Percentiles rank a stretch among this genome's conserved stretches.
Evolutionary conservation across 768 basidiomycete species (phyloP).

Genomic region (Phylloporus rhodoxanthus): DNA sequence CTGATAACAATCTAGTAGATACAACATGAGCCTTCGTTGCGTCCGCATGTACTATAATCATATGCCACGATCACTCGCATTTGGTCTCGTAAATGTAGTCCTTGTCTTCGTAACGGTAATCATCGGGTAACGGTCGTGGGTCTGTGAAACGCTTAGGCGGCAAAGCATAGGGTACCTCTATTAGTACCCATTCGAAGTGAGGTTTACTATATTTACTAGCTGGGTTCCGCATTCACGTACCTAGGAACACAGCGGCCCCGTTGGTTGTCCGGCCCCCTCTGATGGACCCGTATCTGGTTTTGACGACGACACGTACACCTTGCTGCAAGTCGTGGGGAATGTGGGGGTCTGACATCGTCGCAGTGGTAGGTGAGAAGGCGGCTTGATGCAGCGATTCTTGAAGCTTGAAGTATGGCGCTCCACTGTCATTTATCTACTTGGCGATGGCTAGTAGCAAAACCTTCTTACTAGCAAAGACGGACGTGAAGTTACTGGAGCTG

Average conservation of each 20-base stretch:
- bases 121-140: constrained; percentile 48
- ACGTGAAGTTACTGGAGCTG: too few relatives aligned
- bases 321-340: constrained; percentile 53
- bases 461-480: too few relatives aligned
- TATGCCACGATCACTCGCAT: constrained; percentile 34
- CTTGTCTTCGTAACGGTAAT: constrained; percentile 51
- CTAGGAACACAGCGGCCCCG: constrained; percentile 59
- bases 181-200: neutral
- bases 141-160: constrained; percentile 62
- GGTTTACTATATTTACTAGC: neutral
- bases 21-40: neutral
- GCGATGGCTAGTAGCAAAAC: too few relatives aligned
- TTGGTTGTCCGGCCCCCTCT: constrained; percentile 56
- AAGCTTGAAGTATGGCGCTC: too few relatives aligned
- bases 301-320: constrained; percentile 39
- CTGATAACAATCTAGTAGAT: constrained; percentile 51
- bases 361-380: too few relatives aligned
- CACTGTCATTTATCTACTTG: too few relatives aligned
- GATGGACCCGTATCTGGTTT: constrained; percentile 52
- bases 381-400: too few relatives aligned
- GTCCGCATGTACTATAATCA: too few relatives aligned
- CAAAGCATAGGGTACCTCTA: constrained; percentile 71
- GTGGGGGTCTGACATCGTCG: constrained; percentile 27
- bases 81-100: constrained; percentile 56
- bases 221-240: constrained; percentile 28